Conservation (phyloP, 1,284 basidiomycete species). For the Omphalotus olearius region DNA sequence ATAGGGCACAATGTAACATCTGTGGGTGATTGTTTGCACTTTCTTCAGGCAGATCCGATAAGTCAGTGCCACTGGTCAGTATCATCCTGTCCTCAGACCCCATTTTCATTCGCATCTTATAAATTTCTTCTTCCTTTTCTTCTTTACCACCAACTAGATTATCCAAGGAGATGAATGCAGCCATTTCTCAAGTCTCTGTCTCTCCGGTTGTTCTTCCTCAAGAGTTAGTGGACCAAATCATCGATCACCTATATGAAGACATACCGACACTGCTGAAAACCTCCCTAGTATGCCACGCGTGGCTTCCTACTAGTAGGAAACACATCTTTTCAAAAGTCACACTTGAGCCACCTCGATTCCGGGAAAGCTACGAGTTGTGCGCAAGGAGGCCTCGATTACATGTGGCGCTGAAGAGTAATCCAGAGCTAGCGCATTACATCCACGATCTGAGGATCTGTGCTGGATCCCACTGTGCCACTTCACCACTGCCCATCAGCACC, state of each 20-base stretch:
- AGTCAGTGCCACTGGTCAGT: background rate
- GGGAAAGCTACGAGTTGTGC: background rate
- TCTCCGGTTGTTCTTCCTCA: conserved; percentile 19
- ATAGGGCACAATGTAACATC: too few species aligned
- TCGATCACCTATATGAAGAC: conserved; percentile 27
- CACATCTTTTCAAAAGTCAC: conserved; percentile 27
- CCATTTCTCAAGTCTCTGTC: background rate
- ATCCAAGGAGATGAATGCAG: background rate
- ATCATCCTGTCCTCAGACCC: background rate
- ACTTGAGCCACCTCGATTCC: background rate
- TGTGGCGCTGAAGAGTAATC: conserved; percentile 16
- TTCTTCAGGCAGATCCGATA: too few species aligned
- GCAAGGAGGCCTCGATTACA: conserved; percentile 13
- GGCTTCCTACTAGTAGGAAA: conserved; percentile 23
- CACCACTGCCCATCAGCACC: conserved; percentile 1
- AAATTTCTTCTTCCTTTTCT: too few species aligned
- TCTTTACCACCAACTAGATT: too few species aligned
- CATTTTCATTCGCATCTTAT: background rate
- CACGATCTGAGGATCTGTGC: conserved; percentile 34
- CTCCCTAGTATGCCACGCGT: conserved; percentile 21
- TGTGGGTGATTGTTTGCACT: too few species aligned
- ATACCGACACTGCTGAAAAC: conserved; percentile 18
- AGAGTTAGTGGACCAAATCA: conserved; percentile 27
- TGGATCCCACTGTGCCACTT: conserved; percentile 20
- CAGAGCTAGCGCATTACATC: conserved; percentile 23